Evolutionary conservation across 192 early-diverging fungal genomes (phyloP).

Genomic region (Linnemannia elongata): DNA sequence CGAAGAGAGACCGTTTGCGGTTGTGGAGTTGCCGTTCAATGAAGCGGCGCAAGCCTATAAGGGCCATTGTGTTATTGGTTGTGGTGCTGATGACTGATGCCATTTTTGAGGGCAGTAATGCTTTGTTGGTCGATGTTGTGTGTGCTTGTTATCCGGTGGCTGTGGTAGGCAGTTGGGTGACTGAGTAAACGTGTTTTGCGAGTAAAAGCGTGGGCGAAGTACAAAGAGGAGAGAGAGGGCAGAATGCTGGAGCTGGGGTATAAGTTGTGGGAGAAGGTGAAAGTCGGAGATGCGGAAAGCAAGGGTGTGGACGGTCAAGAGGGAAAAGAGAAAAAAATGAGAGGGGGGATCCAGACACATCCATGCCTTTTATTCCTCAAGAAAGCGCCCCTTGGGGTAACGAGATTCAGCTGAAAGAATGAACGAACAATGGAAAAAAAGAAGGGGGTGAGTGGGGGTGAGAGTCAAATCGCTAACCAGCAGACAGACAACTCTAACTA

Average conservation of each 20-base stretch:
- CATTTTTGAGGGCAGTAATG: neutral
- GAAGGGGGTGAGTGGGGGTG: neutral
- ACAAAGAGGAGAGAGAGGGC: too few species aligned
- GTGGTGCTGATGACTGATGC: too few species aligned
- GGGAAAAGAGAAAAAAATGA: neutral
- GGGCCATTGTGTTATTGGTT: conserved; percentile 9
- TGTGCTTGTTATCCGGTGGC: neutral
- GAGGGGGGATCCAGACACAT: neutral
- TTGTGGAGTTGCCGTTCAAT: conserved; percentile 6
- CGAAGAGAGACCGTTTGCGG: neutral
- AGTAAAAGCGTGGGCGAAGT: too few species aligned
- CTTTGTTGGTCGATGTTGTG: neutral
- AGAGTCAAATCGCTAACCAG: too few species aligned
- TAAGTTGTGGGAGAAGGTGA: neutral
- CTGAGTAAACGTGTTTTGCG: too few species aligned
- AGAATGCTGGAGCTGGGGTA: too few species aligned
- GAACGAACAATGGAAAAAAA: neutral
- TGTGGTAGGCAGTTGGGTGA: too few species aligned
- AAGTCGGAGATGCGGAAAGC: too few species aligned
- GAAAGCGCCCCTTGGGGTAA: neutral
- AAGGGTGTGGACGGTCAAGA: neutral
- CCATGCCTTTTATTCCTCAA: neutral
- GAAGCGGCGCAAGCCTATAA: conserved; percentile 14
- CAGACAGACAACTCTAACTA: neutral
- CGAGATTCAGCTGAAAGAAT: neutral